These are phyloP conservation scores for Nicotiana attenuata DNA, from an alignment of 257 asterid genomes.

Conservation along the genomic window DNA sequence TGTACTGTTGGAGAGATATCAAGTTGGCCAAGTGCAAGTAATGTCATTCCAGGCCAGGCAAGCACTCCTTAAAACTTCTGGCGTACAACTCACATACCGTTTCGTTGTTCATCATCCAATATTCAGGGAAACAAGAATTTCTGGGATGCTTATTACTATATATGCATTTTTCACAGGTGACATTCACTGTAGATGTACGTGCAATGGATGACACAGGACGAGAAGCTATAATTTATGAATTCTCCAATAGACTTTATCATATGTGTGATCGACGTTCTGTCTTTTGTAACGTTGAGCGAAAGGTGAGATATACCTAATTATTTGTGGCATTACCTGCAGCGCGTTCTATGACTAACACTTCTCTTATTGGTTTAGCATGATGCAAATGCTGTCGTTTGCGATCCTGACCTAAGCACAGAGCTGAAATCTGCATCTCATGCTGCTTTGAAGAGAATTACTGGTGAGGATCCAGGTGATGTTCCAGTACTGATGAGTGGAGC, in stretches of 20 bases:
- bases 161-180: constrained; percentile 41
- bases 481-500: constrained; percentile 96
- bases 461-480: constrained; percentile 48
- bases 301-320: constrained; percentile 37
- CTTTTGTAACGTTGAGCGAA: constrained; percentile 69
- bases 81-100: background rate
- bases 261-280: constrained; percentile 79
- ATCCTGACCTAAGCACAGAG: constrained; percentile 57
- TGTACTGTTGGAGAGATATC: constrained; percentile 98
- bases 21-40: constrained; percentile 98
- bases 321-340: background rate
- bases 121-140: background rate
- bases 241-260: constrained; percentile 57
- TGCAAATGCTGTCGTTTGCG: constrained; percentile 78
- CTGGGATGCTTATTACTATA: background rate
- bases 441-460: constrained; percentile 51
- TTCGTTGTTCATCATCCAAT: background rate
- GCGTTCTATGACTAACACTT: background rate
- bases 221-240: constrained; percentile 76
- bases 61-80: constrained; percentile 21
- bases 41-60: constrained; percentile 99
- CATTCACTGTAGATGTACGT: constrained; percentile 86
- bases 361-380: constrained; percentile 55
- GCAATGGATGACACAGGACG: constrained; percentile 89
- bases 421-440: constrained; percentile 63